A percentile compares a stretch with the other conserved stretches of the same genome.
Evolutionary conservation across 139 green algal species (phyloP).

Genomic region (Chlorella sp.): DNA sequence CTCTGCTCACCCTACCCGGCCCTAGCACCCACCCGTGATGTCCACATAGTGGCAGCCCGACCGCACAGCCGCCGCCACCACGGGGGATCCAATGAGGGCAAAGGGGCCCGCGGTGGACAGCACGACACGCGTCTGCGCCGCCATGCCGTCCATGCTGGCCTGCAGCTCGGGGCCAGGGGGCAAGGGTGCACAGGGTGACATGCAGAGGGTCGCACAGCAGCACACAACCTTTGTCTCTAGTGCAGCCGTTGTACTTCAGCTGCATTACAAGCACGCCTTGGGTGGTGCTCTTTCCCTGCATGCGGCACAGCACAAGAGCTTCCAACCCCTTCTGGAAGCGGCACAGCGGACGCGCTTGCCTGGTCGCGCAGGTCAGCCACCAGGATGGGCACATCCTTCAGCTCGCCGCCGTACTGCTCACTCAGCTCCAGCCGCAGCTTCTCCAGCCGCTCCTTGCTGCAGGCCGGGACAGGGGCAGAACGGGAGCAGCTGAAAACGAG

Average conservation of each 20-base stretch:
- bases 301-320: neutral
- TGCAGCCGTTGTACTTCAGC: neutral
- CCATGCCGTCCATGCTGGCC: slow-evolving; percentile 61
- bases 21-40: slow-evolving; percentile 75
- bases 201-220: no score
- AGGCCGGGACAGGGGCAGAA: neutral
- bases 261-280: no score
- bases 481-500: no score
- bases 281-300: no score
- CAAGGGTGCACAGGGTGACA: no score
- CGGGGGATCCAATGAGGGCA: slow-evolving; percentile 66
- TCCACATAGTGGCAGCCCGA: slow-evolving; percentile 88
- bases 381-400: slow-evolving; percentile 74
- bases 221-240: neutral
- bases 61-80: slow-evolving; percentile 82
- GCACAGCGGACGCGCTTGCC: no score
- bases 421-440: slow-evolving; percentile 51
- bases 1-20: neutral
- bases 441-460: slow-evolving; percentile 77
- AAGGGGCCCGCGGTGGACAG: slow-evolving; percentile 79
- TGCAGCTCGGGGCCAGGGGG: neutral
- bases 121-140: slow-evolving; percentile 71
- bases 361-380: slow-evolving; percentile 70
- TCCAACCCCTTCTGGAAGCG: no score
- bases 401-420: slow-evolving; percentile 32